A percentile compares a stretch with the other conserved stretches of the same genome.
Conservation (phyloP, 805 yeast genomes). For the Wickerhamiella sergipiensis region DNA sequence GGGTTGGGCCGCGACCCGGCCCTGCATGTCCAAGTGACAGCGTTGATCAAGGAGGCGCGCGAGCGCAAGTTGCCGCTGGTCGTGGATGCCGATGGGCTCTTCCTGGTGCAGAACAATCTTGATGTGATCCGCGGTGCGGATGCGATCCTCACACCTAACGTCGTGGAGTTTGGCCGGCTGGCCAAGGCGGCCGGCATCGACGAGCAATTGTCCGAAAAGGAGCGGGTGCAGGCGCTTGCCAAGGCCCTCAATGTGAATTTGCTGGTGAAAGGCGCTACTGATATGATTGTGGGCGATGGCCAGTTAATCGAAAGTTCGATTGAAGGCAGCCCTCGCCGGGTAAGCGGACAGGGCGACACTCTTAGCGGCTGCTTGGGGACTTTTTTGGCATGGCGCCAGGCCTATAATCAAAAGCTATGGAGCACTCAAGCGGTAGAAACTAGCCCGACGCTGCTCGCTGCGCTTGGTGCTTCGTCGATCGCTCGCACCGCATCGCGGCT, state of each 20-base stretch:
- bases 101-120: slow-evolving; percentile 45
- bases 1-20: slow-evolving; percentile 76
- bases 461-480: slow-evolving; percentile 51
- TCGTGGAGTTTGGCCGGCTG: slow-evolving; percentile 66
- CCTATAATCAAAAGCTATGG: slow-evolving; percentile 51
- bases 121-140: slow-evolving; percentile 37
- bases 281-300: slow-evolving; percentile 44
- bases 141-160: slow-evolving; percentile 79
- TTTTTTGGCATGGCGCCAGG: slow-evolving; percentile 63
- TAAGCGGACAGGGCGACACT: slow-evolving; percentile 96
- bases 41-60: slow-evolving; percentile 43
- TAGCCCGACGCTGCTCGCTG: slow-evolving; percentile 24
- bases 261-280: slow-evolving; percentile 61
- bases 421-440: slow-evolving; percentile 28
- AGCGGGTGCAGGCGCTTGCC: slow-evolving; percentile 33
- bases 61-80: slow-evolving; percentile 53
- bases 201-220: slow-evolving; percentile 7
- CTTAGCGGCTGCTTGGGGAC: slow-evolving; percentile 77
- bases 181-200: slow-evolving; percentile 32
- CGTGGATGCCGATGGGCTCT: slow-evolving; percentile 84
- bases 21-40: slow-evolving; percentile 48
- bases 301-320: slow-evolving; percentile 31
- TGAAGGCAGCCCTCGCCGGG: slow-evolving; percentile 63
- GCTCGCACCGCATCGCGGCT: slow-evolving; percentile 50
- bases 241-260: slow-evolving; percentile 40